Base-by-base conservation (phyloP, 2,329 filamentous ascomycete genomes). In the Lasiodiplodia sp. region DNA sequence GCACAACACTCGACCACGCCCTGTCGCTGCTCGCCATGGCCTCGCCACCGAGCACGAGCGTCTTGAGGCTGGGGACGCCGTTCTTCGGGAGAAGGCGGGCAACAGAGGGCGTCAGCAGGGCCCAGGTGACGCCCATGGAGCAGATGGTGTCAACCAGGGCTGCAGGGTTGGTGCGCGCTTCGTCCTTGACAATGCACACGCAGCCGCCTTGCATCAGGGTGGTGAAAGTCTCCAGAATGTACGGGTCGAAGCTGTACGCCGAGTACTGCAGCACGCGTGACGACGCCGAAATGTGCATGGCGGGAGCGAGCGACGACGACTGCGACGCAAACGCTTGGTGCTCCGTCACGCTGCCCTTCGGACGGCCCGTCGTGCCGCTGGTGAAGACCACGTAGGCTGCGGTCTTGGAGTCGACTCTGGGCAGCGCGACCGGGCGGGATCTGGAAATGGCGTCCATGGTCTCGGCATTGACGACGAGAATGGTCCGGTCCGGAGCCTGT, bases 131-230 rank as follows among this genome's bases (percentile, higher is more conserved):
- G 25, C 18, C 60, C 44, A 51, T 51, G 25, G 44, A 31, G 60
- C 47, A 34, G 37, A 44, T 85, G 0, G 82, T 83, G 2, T 82
- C 83, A 1, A 81, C 77, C 28, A 52, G 38, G 63, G 88, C 83
- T 4, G 56, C 63, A 4, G 38, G 40, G 40, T 63, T 21, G 71
- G 87, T 81, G 3, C 86, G 81, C 75, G 88, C 84, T 47, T 78
- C 72, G 31, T 80, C 77, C 1, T 75, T 76, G 3, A 78, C 77
- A 37, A 80, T 72, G 55, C 78, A 80, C 10, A 80, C 72, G 10
- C 82, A 84, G 3, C 85, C 77, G 18, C 78, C 78, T 7, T 72
- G 70, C 2, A 73, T 75, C 21, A 80, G 72, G 3, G 76, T 71
- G 2, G 75, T 73, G 11, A 80, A 66, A n/a, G 78, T 77, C 64